phyloP scores from a whole-genome alignment of 2,329 filamentous ascomycete species.

The Aureobasidium musti region DNA sequence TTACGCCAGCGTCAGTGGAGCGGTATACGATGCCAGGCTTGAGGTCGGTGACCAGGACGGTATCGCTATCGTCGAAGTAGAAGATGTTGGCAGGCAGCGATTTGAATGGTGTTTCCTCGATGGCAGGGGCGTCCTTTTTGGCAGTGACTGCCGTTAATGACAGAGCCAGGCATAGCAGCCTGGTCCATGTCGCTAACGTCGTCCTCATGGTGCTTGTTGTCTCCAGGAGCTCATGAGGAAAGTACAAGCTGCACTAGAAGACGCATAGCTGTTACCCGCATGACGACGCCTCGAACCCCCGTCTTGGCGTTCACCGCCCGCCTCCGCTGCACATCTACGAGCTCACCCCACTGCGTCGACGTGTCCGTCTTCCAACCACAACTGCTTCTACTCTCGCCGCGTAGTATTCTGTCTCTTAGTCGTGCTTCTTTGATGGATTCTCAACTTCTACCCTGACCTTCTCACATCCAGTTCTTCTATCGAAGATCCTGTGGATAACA shows the following conservation, averaged over 20 bases:
- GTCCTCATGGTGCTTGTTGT: slow-evolving; percentile 25
- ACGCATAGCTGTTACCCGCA: background rate
- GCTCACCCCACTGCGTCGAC: background rate
- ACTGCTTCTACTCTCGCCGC: background rate
- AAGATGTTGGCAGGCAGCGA: slow-evolving; percentile 68
- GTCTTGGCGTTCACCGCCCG: slow-evolving; percentile 8
- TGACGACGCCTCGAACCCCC: slow-evolving; percentile 25
- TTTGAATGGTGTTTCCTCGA: slow-evolving; percentile 67
- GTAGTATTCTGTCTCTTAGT: background rate
- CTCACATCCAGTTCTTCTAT: background rate
- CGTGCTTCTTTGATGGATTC: background rate
- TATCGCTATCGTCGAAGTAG: slow-evolving; percentile 90
- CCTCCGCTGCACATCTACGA: background rate
- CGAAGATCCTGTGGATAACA: background rate
- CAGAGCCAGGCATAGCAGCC: slow-evolving; percentile 22
- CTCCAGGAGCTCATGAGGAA: background rate
- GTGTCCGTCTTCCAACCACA: background rate
- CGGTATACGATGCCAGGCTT: slow-evolving; percentile 68
- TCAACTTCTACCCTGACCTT: no score
- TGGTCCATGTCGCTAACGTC: slow-evolving; percentile 17
- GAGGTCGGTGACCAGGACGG: slow-evolving; percentile 72
- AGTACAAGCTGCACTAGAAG: background rate
- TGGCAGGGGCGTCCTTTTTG: slow-evolving; percentile 55
- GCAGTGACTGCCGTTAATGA: slow-evolving; percentile 31
- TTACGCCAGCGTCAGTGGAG: slow-evolving; percentile 76